These are phyloP conservation scores for Pseudogymnoascus sp. DNA, from an alignment of 2,329 filamentous ascomycete species.

Conservation along the genomic window DNA sequence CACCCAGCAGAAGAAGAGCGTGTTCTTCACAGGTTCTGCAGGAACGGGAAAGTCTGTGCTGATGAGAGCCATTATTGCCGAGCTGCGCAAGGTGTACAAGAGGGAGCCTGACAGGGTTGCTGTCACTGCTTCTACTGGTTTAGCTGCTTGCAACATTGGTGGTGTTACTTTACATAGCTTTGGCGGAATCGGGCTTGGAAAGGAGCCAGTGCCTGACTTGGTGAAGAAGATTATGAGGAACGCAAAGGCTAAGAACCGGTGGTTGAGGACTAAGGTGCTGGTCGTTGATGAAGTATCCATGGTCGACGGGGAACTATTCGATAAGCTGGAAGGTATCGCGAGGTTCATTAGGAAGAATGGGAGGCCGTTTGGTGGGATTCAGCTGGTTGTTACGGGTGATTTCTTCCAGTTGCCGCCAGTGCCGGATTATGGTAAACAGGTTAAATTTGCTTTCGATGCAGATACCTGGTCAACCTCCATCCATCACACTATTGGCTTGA, in stretches of 20 bases:
- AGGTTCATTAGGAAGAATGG: slow-evolving; percentile 82
- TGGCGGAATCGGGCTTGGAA: slow-evolving; percentile 87
- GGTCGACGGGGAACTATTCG: slow-evolving; percentile 95
- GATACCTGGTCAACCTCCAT: slow-evolving; percentile 87
- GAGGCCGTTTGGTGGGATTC: slow-evolving; percentile 89
- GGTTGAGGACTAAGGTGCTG: slow-evolving; percentile 80
- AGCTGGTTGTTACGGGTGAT: slow-evolving; percentile 90
- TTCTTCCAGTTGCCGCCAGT: slow-evolving; percentile 97
- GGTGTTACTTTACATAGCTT: slow-evolving; percentile 96
- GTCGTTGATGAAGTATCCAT: slow-evolving; percentile 96
- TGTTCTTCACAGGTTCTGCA: slow-evolving; percentile 96
- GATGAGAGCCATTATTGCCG: slow-evolving; percentile 81
- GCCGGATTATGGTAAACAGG: slow-evolving; percentile 62
- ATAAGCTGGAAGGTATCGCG: slow-evolving; percentile 87
- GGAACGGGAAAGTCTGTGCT: slow-evolving; percentile 96
- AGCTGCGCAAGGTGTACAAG: slow-evolving; percentile 67
- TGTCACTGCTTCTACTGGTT: slow-evolving; percentile 88
- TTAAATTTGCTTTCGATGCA: slow-evolving; percentile 90
- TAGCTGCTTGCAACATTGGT: slow-evolving; percentile 94
- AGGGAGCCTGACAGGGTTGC: slow-evolving; percentile 78
- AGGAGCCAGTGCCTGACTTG: slow-evolving; percentile 71
- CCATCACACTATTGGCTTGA: slow-evolving; percentile 89
- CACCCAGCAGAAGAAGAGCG: slow-evolving; percentile 70
- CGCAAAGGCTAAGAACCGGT: slow-evolving; percentile 77
- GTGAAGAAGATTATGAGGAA: slow-evolving; percentile 89